A percentile compares a stretch with the other conserved stretches of the same genome.
These are phyloP conservation scores for Cyclotella atomus DNA, from an alignment of 108 stramenopile genomes.

Conservation along the genomic window DNA sequence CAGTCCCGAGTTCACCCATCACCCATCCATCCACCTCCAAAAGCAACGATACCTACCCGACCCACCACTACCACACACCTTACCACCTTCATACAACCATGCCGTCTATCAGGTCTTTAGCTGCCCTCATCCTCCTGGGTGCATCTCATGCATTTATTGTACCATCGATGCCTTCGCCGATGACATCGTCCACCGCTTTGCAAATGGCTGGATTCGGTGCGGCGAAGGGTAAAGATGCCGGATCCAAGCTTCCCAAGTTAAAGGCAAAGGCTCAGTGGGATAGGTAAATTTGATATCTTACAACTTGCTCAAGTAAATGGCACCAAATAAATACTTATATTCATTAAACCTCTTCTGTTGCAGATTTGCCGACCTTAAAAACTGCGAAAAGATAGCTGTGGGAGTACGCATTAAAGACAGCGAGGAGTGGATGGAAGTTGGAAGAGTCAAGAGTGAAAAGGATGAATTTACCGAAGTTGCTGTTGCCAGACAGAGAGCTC, in stretches of 20 bases:
- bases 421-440: conserved; percentile 75
- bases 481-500: conserved; percentile 67
- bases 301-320: too few relatives aligned
- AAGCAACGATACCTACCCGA: too few relatives aligned
- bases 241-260: conserved; percentile 38
- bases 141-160: too few relatives aligned
- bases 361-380: conserved; percentile 67
- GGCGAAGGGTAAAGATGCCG: neutral
- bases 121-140: too few relatives aligned
- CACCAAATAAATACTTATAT: too few relatives aligned
- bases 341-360: neutral
- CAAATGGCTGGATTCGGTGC: conserved; percentile 36
- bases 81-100: too few relatives aligned
- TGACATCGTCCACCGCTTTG: neutral
- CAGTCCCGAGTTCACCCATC: too few relatives aligned
- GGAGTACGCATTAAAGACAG: conserved; percentile 54
- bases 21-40: too few relatives aligned
- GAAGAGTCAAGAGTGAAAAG: conserved; percentile 64
- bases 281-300: conserved; percentile 12
- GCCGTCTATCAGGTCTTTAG: too few relatives aligned
- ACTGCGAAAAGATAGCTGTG: conserved; percentile 53
- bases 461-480: conserved; percentile 52
- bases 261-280: conserved; percentile 75
- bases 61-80: too few relatives aligned
- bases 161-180: neutral